Evolutionary conservation across 192 early-diverging fungal genomes (phyloP).

Genomic region (Spizellomyces sp.): DNA sequence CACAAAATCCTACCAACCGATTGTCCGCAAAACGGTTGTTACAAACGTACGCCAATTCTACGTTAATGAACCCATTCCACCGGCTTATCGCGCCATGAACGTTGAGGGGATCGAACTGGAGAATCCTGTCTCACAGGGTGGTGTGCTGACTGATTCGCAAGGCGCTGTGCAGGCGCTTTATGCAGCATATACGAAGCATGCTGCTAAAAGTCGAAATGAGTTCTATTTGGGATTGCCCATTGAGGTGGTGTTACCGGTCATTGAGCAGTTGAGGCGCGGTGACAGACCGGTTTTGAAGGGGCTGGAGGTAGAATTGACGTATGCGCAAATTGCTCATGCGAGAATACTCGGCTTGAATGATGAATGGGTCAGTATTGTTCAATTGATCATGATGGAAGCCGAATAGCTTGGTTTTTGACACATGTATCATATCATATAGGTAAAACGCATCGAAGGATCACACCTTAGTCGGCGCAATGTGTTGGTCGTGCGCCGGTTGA

Average conservation of each 20-base stretch:
- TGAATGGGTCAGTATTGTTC: conserved; percentile 37
- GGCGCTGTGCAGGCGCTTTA: conserved; percentile 43
- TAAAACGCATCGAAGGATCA: conserved; percentile 33
- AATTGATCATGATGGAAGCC: no score
- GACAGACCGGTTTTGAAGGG: conserved; percentile 2
- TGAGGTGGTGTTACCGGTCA: conserved; percentile 10
- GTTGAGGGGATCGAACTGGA: conserved; percentile 50
- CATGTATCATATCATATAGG: background rate
- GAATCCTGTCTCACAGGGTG: conserved; percentile 43
- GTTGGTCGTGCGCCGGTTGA: conserved; percentile 35
- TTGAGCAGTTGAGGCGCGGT: conserved; percentile 10
- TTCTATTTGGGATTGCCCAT: conserved; percentile 47
- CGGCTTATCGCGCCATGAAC: conserved; percentile 42
- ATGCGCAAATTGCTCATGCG: conserved; percentile 52
- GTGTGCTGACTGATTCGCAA: conserved; percentile 33
- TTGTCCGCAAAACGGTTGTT: conserved; percentile 46
- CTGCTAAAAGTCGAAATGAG: conserved; percentile 41
- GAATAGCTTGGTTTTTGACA: background rate
- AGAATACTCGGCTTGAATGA: conserved; percentile 47
- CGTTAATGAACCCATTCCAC: conserved; percentile 45
- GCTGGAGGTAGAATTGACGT: conserved; percentile 45
- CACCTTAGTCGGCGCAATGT: conserved; percentile 43
- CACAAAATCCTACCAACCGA: conserved; percentile 45
- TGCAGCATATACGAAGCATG: conserved; percentile 39
- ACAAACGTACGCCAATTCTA: conserved; percentile 48